Evolutionary conservation across 1,284 basidiomycete species (phyloP).

Genomic region (Ceratobasidium sp.): DNA sequence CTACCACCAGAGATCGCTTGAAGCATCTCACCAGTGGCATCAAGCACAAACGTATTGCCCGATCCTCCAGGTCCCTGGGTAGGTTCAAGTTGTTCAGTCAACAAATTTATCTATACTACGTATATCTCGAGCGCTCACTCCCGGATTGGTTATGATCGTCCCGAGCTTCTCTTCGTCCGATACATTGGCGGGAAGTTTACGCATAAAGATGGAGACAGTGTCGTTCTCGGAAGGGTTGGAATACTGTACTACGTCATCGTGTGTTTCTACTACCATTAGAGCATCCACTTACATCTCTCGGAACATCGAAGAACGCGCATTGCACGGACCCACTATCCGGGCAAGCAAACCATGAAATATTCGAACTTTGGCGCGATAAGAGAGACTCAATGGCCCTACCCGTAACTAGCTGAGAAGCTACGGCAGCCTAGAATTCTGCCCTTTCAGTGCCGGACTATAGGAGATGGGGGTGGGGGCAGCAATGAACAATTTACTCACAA

Average conservation of each 20-base stretch:
- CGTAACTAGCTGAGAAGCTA: no score
- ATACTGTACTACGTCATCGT: no score
- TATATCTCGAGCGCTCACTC: neutral
- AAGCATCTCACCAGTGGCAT: slow-evolving; percentile 24
- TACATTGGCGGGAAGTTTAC: slow-evolving; percentile 43
- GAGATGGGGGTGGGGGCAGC: no score
- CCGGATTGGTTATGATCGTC: slow-evolving; percentile 43
- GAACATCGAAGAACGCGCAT: slow-evolving; percentile 34
- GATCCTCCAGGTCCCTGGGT: slow-evolving; percentile 44
- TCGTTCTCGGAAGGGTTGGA: slow-evolving; percentile 10
- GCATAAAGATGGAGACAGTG: slow-evolving; percentile 44
- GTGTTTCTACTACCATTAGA: neutral
- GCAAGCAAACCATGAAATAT: slow-evolving; percentile 21
- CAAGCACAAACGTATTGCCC: slow-evolving; percentile 25
- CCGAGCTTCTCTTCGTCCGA: slow-evolving; percentile 36
- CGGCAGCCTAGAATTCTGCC: no score
- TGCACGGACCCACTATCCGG: slow-evolving; percentile 16
- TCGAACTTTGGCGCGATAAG: neutral
- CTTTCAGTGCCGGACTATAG: no score
- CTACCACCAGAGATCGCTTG: slow-evolving; percentile 39
- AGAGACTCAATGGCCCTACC: no score
- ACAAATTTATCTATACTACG: no score
- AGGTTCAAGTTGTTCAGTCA: neutral
- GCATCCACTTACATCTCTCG: slow-evolving; percentile 8
- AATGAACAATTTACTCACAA: no score